Evolutionary conservation across 495 filamentous ascomycete species (phyloP).

Genomic region (Hypoxylon lenormandii): DNA sequence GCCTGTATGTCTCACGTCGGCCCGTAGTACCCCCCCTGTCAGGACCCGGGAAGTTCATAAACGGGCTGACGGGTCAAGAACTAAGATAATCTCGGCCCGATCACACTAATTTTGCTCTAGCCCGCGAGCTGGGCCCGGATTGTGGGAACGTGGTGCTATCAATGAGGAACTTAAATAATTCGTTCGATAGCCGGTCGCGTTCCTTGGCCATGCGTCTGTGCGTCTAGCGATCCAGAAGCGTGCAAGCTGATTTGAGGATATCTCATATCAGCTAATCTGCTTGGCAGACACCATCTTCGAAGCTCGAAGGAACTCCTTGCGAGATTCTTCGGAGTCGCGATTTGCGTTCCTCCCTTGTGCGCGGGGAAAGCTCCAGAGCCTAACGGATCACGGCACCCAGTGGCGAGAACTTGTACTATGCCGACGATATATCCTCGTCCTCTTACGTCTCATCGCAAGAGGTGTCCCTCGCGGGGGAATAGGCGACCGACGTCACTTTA

Average conservation of each 20-base stretch:
- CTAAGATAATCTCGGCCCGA: slow-evolving; percentile 28
- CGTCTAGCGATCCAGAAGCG: slow-evolving; percentile 4
- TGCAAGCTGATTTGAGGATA: slow-evolving; percentile 4
- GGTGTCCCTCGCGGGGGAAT: not conserved
- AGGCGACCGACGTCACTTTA: not conserved
- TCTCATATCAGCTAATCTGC: not conserved
- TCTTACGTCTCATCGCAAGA: slow-evolving; percentile 1
- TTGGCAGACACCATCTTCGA: not conserved
- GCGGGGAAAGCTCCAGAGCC: slow-evolving; percentile 7
- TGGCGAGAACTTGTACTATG: slow-evolving; percentile 3
- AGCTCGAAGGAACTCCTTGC: slow-evolving; percentile 2
- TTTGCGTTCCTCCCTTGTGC: not conserved
- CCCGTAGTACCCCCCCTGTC: slow-evolving; percentile 31
- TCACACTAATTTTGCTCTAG: slow-evolving; percentile 13
- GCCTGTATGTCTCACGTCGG: slow-evolving; percentile 21
- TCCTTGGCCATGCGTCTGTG: slow-evolving; percentile 4
- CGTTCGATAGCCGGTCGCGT: not conserved
- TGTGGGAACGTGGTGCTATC: slow-evolving; percentile 9
- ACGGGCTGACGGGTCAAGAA: not conserved
- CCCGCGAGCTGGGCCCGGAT: slow-evolving; percentile 18
- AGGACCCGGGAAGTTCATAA: not conserved
- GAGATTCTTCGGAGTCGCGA: not conserved
- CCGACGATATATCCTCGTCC: slow-evolving; percentile 4
- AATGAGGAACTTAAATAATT: slow-evolving; percentile 14
- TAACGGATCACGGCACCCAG: slow-evolving; percentile 9